Evolutionary conservation across 495 filamentous ascomycete species (phyloP).

Genomic region (Xylaria sp.): DNA sequence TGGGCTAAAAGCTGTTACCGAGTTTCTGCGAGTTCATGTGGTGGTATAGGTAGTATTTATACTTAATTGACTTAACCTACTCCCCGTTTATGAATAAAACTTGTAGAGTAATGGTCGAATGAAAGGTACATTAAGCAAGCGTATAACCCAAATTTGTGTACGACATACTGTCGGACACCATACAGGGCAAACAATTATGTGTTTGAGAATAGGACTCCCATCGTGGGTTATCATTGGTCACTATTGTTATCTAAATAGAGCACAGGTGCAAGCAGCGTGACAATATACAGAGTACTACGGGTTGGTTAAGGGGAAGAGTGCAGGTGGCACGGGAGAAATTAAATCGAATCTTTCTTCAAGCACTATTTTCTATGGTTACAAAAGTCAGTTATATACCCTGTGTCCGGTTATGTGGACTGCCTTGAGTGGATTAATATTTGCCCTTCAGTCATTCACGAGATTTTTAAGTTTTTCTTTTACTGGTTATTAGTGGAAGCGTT

Average conservation of each 20-base stretch:
- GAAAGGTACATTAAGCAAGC: neutral
- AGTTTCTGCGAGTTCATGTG: neutral
- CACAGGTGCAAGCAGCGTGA: neutral
- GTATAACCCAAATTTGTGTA: neutral
- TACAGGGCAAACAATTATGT: neutral
- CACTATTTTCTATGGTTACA: too few species aligned
- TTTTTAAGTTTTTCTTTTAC: too few species aligned
- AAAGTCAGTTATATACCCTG: too few species aligned
- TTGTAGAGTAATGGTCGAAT: neutral
- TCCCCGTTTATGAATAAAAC: neutral
- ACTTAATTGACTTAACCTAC: neutral
- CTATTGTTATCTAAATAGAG: neutral
- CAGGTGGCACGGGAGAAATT: neutral
- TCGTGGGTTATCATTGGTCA: neutral
- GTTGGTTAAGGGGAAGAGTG: neutral
- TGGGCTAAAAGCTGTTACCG: neutral
- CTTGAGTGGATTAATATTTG: too few species aligned
- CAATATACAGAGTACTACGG: neutral
- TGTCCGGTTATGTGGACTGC: too few species aligned
- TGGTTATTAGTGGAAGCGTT: too few species aligned
- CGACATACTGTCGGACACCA: neutral
- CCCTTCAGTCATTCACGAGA: too few species aligned
- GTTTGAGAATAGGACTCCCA: neutral
- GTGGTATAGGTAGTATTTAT: slow-evolving; percentile 10
- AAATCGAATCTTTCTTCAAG: neutral